phyloP scores from a whole-genome alignment of 2,329 filamentous ascomycete species.

The Cryphonectria nitschkei region DNA sequence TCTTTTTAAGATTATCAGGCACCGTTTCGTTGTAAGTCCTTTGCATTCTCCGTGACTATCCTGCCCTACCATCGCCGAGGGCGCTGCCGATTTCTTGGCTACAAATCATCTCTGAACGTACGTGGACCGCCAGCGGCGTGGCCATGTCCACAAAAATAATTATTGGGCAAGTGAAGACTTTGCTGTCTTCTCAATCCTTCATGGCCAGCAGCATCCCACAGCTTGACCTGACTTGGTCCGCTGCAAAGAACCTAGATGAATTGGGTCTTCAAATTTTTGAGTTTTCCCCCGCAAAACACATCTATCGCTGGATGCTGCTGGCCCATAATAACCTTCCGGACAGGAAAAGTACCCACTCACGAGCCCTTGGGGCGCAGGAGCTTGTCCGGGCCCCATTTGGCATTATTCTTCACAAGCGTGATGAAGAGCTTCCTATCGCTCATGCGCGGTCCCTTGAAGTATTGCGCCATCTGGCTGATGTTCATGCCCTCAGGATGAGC shows the following conservation, averaged over 20 bases:
- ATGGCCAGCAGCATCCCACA: not conserved
- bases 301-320: not conserved
- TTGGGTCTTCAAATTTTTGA: not conserved
- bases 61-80: not conserved
- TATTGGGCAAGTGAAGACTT: not conserved
- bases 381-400: constrained; percentile 59
- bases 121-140: not conserved
- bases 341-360: not conserved
- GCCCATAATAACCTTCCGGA: not conserved
- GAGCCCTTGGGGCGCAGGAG: constrained; percentile 42
- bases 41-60: constrained; percentile 5
- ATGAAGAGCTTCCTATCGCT: constrained; percentile 62
- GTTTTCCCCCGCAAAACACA: not conserved
- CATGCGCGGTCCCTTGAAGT: constrained; percentile 54
- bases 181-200: not conserved
- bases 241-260: not conserved
- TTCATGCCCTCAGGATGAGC: constrained; percentile 54
- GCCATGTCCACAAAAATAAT: not conserved
- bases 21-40: not conserved
- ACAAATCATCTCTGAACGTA: not conserved
- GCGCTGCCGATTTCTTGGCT: not conserved
- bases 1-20: not conserved
- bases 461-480: constrained; percentile 56
- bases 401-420: constrained; percentile 59
- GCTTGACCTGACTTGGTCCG: not conserved